Percentiles rank a stretch among this genome's conserved stretches.
phyloP scores from a whole-genome alignment of 179 eudicot species.

The Spergularia azorica region DNA sequence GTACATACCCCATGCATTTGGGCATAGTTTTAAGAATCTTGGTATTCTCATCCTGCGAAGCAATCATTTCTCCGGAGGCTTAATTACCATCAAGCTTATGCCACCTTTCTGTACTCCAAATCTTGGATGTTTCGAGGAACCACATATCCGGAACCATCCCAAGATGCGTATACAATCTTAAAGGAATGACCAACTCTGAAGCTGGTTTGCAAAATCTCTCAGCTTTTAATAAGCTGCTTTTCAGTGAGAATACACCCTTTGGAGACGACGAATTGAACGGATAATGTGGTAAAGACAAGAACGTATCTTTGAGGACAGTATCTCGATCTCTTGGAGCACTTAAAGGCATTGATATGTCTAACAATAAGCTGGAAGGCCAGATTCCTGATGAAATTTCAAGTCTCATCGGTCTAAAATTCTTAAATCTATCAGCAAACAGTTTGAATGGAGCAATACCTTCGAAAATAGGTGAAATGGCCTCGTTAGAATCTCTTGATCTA shows the following conservation, averaged over 20 bases:
- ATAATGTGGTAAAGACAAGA: constrained; percentile 20
- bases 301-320: background rate
- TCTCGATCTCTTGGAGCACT: background rate
- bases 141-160: constrained; percentile 32
- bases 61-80: constrained; percentile 36
- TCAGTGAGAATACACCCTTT: too few species aligned
- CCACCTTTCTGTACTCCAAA: constrained; percentile 14
- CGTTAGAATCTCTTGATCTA: constrained; percentile 13
- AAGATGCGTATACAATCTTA: constrained; percentile 22
- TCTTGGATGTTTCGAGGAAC: constrained; percentile 33
- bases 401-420: constrained; percentile 14
- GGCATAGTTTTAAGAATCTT: constrained; percentile 19
- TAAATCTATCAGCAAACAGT: constrained; percentile 26
- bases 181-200: constrained; percentile 10
- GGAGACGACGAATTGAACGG: too few species aligned
- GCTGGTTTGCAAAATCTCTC: background rate
- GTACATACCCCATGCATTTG: constrained; percentile 34
- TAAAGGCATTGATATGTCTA: constrained; percentile 18
- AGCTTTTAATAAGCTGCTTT: too few species aligned
- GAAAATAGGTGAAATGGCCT: constrained; percentile 11
- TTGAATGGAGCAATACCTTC: constrained; percentile 13
- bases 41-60: constrained; percentile 24
- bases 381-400: constrained; percentile 25
- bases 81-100: constrained; percentile 31
- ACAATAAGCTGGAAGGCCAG: constrained; percentile 13